Percentiles rank a stretch among this genome's conserved stretches.
These are phyloP conservation scores for Lepiota venenata DNA, from an alignment of 768 basidiomycete species.

Conservation along the genomic window DNA sequence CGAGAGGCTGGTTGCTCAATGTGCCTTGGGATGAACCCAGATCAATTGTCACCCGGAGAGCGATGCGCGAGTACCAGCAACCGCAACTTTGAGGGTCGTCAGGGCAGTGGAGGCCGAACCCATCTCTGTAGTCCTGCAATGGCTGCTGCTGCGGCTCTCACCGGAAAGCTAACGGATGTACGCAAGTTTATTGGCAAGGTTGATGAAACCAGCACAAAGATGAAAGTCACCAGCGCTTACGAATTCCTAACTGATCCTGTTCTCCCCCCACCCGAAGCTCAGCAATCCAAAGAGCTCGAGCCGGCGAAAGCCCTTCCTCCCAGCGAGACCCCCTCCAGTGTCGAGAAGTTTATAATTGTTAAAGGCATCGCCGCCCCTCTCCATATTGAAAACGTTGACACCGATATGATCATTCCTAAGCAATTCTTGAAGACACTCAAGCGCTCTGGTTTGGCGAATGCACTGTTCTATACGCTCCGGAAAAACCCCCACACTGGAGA, in stretches of 20 bases:
- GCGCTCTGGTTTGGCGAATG: slow-evolving; percentile 81
- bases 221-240: slow-evolving; percentile 69
- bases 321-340: slow-evolving; percentile 40
- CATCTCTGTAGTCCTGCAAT: slow-evolving; percentile 89
- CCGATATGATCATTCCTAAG: slow-evolving; percentile 93
- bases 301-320: slow-evolving; percentile 34
- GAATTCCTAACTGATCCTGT: slow-evolving; percentile 78
- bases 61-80: slow-evolving; percentile 93
- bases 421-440: slow-evolving; percentile 93
- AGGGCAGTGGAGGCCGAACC: slow-evolving; percentile 85
- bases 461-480: slow-evolving; percentile 79
- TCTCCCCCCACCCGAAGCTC: slow-evolving; percentile 48
- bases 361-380: slow-evolving; percentile 79
- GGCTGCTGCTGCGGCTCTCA: slow-evolving; percentile 89
- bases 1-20: slow-evolving; percentile 94
- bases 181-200: slow-evolving; percentile 62
- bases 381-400: slow-evolving; percentile 84
- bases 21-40: slow-evolving; percentile 96
- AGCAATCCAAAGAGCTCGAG: slow-evolving; percentile 27
- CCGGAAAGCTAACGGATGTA: slow-evolving; percentile 82
- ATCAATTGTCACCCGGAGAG: slow-evolving; percentile 78
- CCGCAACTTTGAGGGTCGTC: slow-evolving; percentile 90
- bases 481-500: slow-evolving; percentile 75
- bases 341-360: slow-evolving; percentile 63
- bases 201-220: slow-evolving; percentile 43